These are phyloP conservation scores for Moesziomyces antarcticus DNA, from an alignment of 1,284 basidiomycete species.

Conservation along the genomic window DNA sequence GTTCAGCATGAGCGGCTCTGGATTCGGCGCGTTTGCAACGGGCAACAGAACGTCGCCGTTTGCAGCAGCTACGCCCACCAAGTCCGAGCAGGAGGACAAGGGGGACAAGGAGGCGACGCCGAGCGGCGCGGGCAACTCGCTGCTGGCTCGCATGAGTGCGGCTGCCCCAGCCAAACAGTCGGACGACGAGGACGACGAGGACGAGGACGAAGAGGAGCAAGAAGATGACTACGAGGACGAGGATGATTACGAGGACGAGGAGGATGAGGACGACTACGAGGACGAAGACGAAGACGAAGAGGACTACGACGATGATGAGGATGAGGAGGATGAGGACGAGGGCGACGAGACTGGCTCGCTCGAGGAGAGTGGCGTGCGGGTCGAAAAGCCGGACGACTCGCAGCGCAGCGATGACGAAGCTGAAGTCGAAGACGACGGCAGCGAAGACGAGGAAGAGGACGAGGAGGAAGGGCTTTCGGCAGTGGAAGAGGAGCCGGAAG, in stretches of 20 bases:
- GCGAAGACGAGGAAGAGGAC: constrained; percentile 45
- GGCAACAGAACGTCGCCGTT: constrained; percentile 20
- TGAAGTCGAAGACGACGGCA: constrained; percentile 1
- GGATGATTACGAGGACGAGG: constrained; percentile 71
- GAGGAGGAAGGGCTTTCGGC: constrained; percentile 46
- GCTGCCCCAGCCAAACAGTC: not conserved
- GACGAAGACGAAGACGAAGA: constrained; percentile 41
- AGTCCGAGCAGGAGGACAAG: constrained; percentile 7
- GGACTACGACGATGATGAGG: constrained; percentile 45
- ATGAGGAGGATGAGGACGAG: constrained; percentile 54
- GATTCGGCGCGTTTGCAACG: constrained; percentile 26
- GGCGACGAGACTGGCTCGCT: constrained; percentile 18
- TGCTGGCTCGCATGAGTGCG: constrained; percentile 20
- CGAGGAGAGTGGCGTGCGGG: constrained; percentile 24
- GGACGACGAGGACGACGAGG: constrained; percentile 71
- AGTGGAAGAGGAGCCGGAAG: constrained; percentile 48
- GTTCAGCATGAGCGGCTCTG: constrained; percentile 12
- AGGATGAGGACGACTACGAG: constrained; percentile 63
- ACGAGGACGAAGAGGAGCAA: constrained; percentile 72
- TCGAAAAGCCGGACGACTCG: constrained; percentile 1
- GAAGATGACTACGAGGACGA: constrained; percentile 73
- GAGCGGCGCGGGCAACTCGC: constrained; percentile 1
- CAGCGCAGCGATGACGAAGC: not conserved
- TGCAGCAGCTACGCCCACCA: constrained; percentile 9
- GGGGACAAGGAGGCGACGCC: constrained; percentile 3